Conservation (phyloP, 305 asterid genomes). For the Fraxinus latifolia region DNA sequence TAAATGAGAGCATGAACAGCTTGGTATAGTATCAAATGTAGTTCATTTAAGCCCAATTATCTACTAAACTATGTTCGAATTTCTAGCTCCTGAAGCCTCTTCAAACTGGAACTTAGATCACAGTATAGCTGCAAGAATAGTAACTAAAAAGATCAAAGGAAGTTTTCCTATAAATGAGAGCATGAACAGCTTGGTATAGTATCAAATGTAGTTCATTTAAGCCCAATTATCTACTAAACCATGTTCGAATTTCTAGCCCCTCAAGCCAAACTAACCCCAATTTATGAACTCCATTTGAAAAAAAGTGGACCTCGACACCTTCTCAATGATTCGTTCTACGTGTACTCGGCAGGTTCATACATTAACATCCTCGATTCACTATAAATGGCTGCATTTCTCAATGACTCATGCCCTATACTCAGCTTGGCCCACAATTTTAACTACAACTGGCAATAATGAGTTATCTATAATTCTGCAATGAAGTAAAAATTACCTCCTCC, state of each 20-base stretch:
- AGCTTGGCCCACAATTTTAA: neutral
- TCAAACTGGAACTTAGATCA: constrained; percentile 67
- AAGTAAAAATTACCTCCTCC: constrained; percentile 64
- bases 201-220: neutral
- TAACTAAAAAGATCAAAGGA: constrained; percentile 13
- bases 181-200: neutral
- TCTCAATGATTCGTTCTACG: neutral
- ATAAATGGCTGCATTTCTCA: neutral
- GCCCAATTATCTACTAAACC: neutral
- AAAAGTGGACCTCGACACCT: neutral
- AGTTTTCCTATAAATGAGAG: neutral
- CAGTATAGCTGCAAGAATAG: constrained; percentile 60
- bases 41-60: neutral
- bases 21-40: neutral
- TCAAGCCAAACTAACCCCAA: neutral
- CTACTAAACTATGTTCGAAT: neutral
- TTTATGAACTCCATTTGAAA: constrained; percentile 2
- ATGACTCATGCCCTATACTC: constrained; percentile 10
- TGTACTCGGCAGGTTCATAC: neutral
- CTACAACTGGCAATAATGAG: constrained; percentile 13
- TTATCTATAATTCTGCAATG: constrained; percentile 5
- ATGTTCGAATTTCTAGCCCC: neutral
- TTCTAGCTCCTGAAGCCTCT: constrained; percentile 41
- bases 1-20: neutral
- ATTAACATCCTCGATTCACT: neutral